Evolutionary conservation across 2,329 filamentous ascomycete species (phyloP), one percentile per base, ranked within the genome.

Genomic region (Xylaria sp.): DNA sequence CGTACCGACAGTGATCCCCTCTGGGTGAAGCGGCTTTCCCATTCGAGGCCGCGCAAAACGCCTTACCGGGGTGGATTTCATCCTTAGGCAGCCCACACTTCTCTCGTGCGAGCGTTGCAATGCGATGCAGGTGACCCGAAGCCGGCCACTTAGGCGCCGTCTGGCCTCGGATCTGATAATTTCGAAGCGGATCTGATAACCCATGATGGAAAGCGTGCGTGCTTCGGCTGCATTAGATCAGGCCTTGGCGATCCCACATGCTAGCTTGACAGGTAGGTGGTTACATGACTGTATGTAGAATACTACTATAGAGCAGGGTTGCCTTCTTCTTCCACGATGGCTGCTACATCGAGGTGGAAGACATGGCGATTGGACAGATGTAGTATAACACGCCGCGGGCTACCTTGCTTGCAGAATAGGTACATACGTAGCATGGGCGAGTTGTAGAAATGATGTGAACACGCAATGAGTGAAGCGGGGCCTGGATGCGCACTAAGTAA

Each of bases 121-220:
- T 46, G 54, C 52, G 61, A 69, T 25, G 56, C 54, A 64, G 63
- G 39, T 66, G 73, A 72, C 67, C 66, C 71, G 70, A 72, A 71
- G 72, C 70, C 73, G 72, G 74, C 69, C 67, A 64, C 50, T 55
- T 56, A 69, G 60, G 65, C 70, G 70, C 73, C 75, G 74, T 73
- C 55, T 54, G 34, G 20, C 31, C 48, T 64, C 75, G 75, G 76
- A 78, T 78, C 76, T 70, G 76, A 78, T 78, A 78, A 78, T 75
- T 77, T 74, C 73, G 75, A 73, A 70, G 60, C 63, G 76, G 75
- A 78, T 77, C 76, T 68, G 76, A 77, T 77, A 76, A 76, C 62
- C 69, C 69, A 69, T 72, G 69, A 63, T 69, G 72, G 71, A 72
- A 67, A 69, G 52, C 44, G 44, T 69, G 50, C 69, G 59, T 55